Conservation (phyloP, 2,329 filamentous ascomycete species). For the Arthrobotrys megalospora region DNA sequence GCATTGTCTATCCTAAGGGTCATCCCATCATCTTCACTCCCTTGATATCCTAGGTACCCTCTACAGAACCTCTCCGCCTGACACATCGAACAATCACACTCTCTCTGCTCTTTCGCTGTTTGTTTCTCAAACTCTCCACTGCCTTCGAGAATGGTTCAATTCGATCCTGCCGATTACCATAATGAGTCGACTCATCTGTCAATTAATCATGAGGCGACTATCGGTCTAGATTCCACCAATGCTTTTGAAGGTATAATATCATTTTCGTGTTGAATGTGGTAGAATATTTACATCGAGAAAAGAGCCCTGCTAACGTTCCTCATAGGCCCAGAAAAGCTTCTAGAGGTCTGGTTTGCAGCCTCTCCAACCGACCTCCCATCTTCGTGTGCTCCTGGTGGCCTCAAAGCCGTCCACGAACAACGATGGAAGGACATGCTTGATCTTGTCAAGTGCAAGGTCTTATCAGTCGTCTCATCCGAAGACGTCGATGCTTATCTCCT, state of each 20-base stretch:
- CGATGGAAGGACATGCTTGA: constrained; percentile 98
- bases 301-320: constrained; percentile 15
- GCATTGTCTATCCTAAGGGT: constrained; percentile 62
- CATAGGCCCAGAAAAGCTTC: constrained; percentile 90
- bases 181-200: constrained; percentile 90
- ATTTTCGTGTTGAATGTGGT: constrained; percentile 48
- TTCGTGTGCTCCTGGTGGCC: constrained; percentile 79
- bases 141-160: constrained; percentile 57
- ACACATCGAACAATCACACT: constrained; percentile 1
- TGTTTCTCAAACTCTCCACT: constrained; percentile 19
- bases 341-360: constrained; percentile 98
- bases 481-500: constrained; percentile 96
- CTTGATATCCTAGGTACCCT: not conserved
- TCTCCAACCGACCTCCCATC: constrained; percentile 80
- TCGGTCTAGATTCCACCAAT: constrained; percentile 93
- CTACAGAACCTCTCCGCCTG: not conserved
- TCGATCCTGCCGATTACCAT: constrained; percentile 71
- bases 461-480: constrained; percentile 93
- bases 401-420: constrained; percentile 87
- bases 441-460: constrained; percentile 97
- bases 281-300: not conserved
- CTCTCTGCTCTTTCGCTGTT: not conserved
- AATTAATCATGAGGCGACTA: constrained; percentile 94
- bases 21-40: not conserved
- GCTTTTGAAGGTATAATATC: constrained; percentile 84